A percentile compares a stretch with the other conserved stretches of the same genome.
phyloP scores from a whole-genome alignment of 805 yeast species.

The Metschnikowia cubensis region DNA sequence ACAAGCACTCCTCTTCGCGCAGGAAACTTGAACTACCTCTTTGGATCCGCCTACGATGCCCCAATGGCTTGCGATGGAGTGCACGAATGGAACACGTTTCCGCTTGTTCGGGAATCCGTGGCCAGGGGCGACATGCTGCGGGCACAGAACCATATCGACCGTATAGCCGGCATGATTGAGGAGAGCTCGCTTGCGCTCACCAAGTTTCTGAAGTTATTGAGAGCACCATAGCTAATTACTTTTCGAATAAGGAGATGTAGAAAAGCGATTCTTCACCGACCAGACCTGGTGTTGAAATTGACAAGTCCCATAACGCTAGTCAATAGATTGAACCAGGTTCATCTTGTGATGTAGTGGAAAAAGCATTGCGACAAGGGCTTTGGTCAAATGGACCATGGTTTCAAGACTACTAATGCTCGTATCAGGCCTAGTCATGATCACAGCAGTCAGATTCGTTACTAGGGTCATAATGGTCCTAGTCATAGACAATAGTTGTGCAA shows the following conservation, averaged over 20 bases:
- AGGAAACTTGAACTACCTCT: constrained; percentile 63
- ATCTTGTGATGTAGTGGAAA: too few relatives aligned
- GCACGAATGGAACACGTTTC: constrained; percentile 64
- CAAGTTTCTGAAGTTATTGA: neutral
- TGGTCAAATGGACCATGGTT: too few relatives aligned
- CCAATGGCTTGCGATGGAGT: constrained; percentile 36
- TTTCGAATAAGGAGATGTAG: neutral
- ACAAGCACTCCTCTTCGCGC: constrained; percentile 48
- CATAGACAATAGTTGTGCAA: too few relatives aligned
- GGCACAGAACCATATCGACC: constrained; percentile 53
- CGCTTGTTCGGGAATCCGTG: constrained; percentile 69
- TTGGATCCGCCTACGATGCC: constrained; percentile 63
- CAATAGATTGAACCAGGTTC: too few relatives aligned
- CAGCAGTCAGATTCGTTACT: too few relatives aligned
- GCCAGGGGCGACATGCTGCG: constrained; percentile 42
- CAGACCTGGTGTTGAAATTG: too few relatives aligned
- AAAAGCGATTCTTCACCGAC: too few relatives aligned
- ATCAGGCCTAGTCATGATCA: too few relatives aligned
- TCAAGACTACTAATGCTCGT: too few relatives aligned
- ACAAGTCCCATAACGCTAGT: too few relatives aligned
- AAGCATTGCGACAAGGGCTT: too few relatives aligned
- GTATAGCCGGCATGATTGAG: constrained; percentile 30
- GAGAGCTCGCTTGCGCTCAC: constrained; percentile 13
- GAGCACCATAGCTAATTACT: neutral
- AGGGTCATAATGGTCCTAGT: too few relatives aligned